A percentile compares a stretch with the other conserved stretches of the same genome.
phyloP scores from a whole-genome alignment of 805 yeast species.

The Groenewaldozyma salmanticensis region DNA sequence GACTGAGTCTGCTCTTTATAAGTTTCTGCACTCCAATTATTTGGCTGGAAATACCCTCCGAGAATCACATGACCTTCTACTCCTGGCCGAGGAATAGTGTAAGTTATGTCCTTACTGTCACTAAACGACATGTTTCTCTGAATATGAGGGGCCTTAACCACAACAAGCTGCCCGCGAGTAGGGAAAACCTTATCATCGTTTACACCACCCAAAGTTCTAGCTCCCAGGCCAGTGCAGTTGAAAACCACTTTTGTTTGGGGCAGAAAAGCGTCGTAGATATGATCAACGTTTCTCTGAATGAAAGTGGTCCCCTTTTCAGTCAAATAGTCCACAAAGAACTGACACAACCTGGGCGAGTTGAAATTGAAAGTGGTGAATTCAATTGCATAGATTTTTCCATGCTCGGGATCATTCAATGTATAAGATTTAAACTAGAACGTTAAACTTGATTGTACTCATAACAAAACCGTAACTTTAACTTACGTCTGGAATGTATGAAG shows the following conservation, averaged over 20 bases:
- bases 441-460: not conserved
- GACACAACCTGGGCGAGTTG: constrained; percentile 57
- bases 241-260: constrained; percentile 40
- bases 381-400: constrained; percentile 48
- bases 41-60: constrained; percentile 65
- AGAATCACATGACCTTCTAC: constrained; percentile 58
- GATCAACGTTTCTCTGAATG: constrained; percentile 36
- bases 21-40: constrained; percentile 54
- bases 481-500: constrained; percentile 42
- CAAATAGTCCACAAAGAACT: constrained; percentile 38
- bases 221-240: constrained; percentile 74
- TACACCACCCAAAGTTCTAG: constrained; percentile 54
- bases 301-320: constrained; percentile 43
- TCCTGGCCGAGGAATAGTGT: constrained; percentile 62
- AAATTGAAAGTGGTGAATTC: constrained; percentile 54
- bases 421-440: constrained; percentile 32
- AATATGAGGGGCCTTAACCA: constrained; percentile 60
- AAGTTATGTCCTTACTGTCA: constrained; percentile 45
- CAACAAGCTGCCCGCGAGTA: constrained; percentile 72
- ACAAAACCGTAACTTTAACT: constrained; percentile 4
- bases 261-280: constrained; percentile 44
- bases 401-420: constrained; percentile 34
- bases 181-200: constrained; percentile 55
- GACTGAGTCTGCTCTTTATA: constrained; percentile 48
- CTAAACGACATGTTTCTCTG: constrained; percentile 39